Evolutionary conservation across 116 monocot genomes (phyloP).

Genomic region (Cymodocea nodosa): DNA sequence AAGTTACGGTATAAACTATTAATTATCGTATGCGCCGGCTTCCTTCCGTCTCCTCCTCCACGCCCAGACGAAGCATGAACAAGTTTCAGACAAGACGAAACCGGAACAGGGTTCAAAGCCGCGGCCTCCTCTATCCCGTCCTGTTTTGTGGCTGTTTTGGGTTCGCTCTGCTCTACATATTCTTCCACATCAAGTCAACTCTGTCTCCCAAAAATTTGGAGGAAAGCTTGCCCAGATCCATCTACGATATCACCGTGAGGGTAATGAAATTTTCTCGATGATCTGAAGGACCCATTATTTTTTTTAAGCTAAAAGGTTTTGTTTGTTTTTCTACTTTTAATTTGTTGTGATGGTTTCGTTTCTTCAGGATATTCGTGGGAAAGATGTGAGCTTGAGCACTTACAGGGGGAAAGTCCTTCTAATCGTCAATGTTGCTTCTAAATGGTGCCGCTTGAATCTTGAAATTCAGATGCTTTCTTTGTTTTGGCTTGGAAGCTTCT

Average conservation of each 20-base stretch:
- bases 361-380: constrained; percentile 30
- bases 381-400: constrained; percentile 22
- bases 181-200: neutral
- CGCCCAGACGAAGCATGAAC: neutral
- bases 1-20: no score
- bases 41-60: neutral
- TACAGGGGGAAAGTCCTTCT: constrained; percentile 43
- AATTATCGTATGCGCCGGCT: no score
- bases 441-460: constrained; percentile 14
- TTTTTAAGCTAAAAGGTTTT: no score
- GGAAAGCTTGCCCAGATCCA: constrained; percentile 5
- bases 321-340: neutral
- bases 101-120: neutral
- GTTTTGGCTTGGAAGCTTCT: neutral
- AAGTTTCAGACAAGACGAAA: neutral
- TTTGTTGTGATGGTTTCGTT: neutral
- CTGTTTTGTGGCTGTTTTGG: neutral
- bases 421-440: constrained; percentile 36
- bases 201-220: constrained; percentile 2
- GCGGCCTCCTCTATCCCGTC: neutral
- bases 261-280: neutral
- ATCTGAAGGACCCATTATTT: neutral
- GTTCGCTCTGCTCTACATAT: neutral
- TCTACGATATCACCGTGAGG: constrained; percentile 18
- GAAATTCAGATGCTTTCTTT: neutral